Evolutionary conservation across 305 asterid species (phyloP).

Genomic region (Ruellia speciosa): DNA sequence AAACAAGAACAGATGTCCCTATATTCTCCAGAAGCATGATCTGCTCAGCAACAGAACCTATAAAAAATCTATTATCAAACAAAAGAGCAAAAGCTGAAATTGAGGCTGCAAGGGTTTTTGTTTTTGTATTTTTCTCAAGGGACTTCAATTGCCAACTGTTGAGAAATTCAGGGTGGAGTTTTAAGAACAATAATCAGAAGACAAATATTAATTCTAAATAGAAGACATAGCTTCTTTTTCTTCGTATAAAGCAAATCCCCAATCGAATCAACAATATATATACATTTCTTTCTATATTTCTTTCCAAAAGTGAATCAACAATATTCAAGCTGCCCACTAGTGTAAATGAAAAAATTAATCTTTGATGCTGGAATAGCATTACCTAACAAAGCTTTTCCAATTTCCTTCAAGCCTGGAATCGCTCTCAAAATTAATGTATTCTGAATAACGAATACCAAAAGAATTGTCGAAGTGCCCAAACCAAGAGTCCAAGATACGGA

Average conservation of each 20-base stretch:
- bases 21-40: constrained; percentile 96
- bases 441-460: constrained; percentile 33
- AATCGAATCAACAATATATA: no score
- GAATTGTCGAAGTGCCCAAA: not conserved
- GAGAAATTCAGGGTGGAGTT: not conserved
- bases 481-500: not conserved
- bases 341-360: not conserved
- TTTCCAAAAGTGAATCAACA: no score
- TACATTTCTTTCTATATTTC: no score
- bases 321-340: not conserved
- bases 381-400: constrained; percentile 84
- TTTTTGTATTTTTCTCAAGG: no score
- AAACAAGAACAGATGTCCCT: constrained; percentile 84
- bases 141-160: constrained; percentile 8
- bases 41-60: constrained; percentile 83
- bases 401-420: constrained; percentile 74
- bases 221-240: not conserved
- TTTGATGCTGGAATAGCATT: constrained; percentile 17
- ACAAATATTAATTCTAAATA: not conserved
- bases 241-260: not conserved
- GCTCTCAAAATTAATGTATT: constrained; percentile 86
- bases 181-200: not conserved
- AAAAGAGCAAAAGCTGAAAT: not conserved
- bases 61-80: constrained; percentile 4
- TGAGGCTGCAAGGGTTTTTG: not conserved